phyloP scores from a whole-genome alignment of 805 yeast genomes.

The Candida ponderosae region DNA sequence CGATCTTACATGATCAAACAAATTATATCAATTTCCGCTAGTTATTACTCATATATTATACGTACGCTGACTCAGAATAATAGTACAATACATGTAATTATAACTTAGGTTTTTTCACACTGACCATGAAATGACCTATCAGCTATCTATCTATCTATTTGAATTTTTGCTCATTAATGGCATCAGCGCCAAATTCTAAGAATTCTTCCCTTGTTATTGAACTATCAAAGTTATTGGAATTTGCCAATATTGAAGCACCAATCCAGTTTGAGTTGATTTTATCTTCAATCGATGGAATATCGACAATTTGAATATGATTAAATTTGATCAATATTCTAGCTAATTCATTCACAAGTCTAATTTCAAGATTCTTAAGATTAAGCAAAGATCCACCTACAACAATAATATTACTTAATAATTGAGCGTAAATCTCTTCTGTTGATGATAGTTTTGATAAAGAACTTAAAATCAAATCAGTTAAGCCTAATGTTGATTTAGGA shows the following conservation, averaged over 20 bases:
- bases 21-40: too few relatives aligned
- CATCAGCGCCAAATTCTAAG: conserved; percentile 57
- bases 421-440: conserved; percentile 29
- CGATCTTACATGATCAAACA: too few relatives aligned
- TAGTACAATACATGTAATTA: too few relatives aligned
- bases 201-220: conserved; percentile 70
- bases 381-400: conserved; percentile 69
- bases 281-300: conserved; percentile 53
- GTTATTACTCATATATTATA: too few relatives aligned
- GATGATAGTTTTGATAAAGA: conserved; percentile 36
- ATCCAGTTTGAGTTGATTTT: conserved; percentile 68
- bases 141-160: conserved; percentile 19
- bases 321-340: conserved; percentile 58
- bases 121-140: too few relatives aligned
- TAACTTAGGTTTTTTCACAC: too few relatives aligned
- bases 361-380: conserved; percentile 56
- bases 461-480: conserved; percentile 30
- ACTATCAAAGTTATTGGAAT: conserved; percentile 76
- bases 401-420: conserved; percentile 55
- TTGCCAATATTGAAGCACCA: conserved; percentile 72
- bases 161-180: conserved; percentile 31
- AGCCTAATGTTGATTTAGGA: conserved; percentile 13
- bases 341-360: conserved; percentile 57
- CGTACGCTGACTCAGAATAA: too few relatives aligned
- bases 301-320: conserved; percentile 38